These are phyloP conservation scores for Naganishia cerealis DNA, from an alignment of 1,284 basidiomycete species.

Conservation along the genomic window DNA sequence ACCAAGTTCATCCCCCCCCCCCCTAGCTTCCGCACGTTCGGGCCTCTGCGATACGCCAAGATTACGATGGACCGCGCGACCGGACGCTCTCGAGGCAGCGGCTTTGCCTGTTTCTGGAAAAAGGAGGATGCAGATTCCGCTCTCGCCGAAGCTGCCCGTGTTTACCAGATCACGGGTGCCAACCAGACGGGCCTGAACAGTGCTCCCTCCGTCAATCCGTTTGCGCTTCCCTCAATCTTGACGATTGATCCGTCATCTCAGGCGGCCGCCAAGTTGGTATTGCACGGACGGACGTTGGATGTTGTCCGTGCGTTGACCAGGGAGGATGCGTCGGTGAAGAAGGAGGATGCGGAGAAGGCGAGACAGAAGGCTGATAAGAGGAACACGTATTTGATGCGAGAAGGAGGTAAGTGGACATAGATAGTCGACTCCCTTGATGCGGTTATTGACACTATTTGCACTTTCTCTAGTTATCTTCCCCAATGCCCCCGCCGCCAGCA, in stretches of 20 bases:
- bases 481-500: conserved; percentile 72
- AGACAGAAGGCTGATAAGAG: conserved; percentile 91
- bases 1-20: neutral
- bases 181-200: conserved; percentile 42
- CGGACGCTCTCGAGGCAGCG: conserved; percentile 86
- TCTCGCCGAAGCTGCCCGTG: conserved; percentile 74
- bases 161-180: conserved; percentile 62
- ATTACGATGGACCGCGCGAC: conserved; percentile 83
- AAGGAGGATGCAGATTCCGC: conserved; percentile 82
- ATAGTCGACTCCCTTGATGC: neutral
- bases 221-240: conserved; percentile 78
- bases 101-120: conserved; percentile 98
- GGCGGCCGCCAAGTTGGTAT: conserved; percentile 75
- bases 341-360: conserved; percentile 78
- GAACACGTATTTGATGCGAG: conserved; percentile 91
- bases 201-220: conserved; percentile 68
- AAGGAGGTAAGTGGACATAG: conserved; percentile 70
- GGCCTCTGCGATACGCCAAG: conserved; percentile 87
- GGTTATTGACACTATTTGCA: neutral
- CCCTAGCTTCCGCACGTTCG: conserved; percentile 80
- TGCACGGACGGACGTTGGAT: conserved; percentile 90
- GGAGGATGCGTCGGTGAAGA: conserved; percentile 79
- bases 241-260: conserved; percentile 92
- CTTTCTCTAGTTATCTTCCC: conserved; percentile 72
- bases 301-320: conserved; percentile 87